phyloP scores from a whole-genome alignment of 2,329 filamentous ascomycete species.

The Neocucurbitaria cava region DNA sequence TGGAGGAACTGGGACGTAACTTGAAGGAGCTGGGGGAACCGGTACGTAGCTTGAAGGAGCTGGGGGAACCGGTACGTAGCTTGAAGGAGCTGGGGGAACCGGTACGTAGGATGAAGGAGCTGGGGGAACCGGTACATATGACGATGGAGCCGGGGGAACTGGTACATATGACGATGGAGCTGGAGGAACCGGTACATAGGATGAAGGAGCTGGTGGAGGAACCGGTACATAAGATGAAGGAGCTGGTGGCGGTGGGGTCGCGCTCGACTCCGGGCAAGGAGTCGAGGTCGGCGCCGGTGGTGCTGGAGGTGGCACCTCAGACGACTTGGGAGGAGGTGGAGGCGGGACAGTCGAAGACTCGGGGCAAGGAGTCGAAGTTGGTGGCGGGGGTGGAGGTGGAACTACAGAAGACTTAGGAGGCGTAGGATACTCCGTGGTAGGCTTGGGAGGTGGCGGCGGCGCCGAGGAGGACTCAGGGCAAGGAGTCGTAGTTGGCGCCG shows the following conservation, averaged over 20 bases:
- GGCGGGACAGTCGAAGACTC: constrained; percentile 5
- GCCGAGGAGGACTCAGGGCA: too few relatives aligned
- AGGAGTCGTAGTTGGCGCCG: too few relatives aligned
- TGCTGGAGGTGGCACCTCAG: background rate
- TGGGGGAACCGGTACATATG: background rate
- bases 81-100: background rate
- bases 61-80: constrained; percentile 6
- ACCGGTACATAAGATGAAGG: constrained; percentile 2
- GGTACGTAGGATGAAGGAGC: background rate
- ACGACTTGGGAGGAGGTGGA: constrained; percentile 1
- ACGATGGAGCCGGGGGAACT: background rate
- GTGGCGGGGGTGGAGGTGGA: background rate
- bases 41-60: constrained; percentile 10
- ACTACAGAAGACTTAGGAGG: background rate
- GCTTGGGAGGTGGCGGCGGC: background rate
- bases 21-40: constrained; percentile 3
- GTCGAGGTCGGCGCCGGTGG: too few relatives aligned
- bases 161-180: background rate
- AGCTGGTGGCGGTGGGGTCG: background rate
- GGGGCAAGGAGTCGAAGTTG: constrained; percentile 14
- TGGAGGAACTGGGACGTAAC: constrained; percentile 3
- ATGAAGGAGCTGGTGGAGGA: constrained; percentile 6
- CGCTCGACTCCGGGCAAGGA: too few relatives aligned
- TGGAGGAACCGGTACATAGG: constrained; percentile 5
- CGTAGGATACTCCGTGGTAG: background rate